Evolutionary conservation across 441 rosid genomes (phyloP), one percentile per base, ranked within the genome.

Genomic region (Dalechampia spathulata): DNA sequence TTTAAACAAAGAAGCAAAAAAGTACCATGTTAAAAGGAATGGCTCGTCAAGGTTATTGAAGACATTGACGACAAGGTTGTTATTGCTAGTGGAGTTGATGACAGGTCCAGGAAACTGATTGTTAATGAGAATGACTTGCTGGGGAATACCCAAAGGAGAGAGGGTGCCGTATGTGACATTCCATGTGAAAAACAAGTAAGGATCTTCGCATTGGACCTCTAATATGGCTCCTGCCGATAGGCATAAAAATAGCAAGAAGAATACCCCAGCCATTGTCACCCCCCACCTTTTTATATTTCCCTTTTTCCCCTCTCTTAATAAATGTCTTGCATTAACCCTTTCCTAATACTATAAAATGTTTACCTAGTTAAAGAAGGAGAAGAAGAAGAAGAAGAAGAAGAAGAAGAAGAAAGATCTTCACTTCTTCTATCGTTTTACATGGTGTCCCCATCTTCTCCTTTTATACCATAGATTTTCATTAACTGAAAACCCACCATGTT

Each of bases 11-110:
- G 6, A 7, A 36, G 5, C 6, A 30, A 34, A 21, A 12, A 8
- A 0, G 36, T 66, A 80, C 82, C 92, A 86, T 30, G 82, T 75
- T 26, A 83, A 25, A 23, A 86, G 86, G 66, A 86, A 75, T 1
- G 90, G 88, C 79, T 83, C 90, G 15, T 83, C 90, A 4, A 86
- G 80, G 59, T 81, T 70, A 49, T 86, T 86, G 57, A 81, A 77
- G 50, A 86, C 83, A 65, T 86, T 83, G 63, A 83, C 13, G 26
- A 78, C 71, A 0, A 86, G 8, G 22, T 86, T 86, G 69, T 86
- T 83, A 70, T 83, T 86, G 26, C 74, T 67, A 32, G 89, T 86
- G 7, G 82, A 73, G 72, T 86, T 83, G 27, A 86, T 72, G 64
- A 60, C 71, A 2, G 95, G 95, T 5, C 88, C 91, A 0, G 91